These are phyloP conservation scores for grape (Vitis vinifera) DNA, from an alignment of 164 flowering plant species.

Conservation along the genomic window ASM3070453v1 NC_081821.1:3043001-3043500, in stretches of 20 bases:
- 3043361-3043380: no score
- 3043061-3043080: conserved; percentile 59
- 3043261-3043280: conserved; percentile 23
- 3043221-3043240: conserved; percentile 69
- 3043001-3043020: conserved; percentile 80
- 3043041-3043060: conserved; percentile 82
- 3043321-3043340: background rate
- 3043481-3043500: no score
- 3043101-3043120: conserved; percentile 72
- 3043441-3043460: no score
- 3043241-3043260: conserved; percentile 50
- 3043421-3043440: no score
- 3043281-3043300: conserved; percentile 25
- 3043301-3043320: background rate
- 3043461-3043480: no score
- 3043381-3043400: no score
- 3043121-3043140: background rate
- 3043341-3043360: background rate
- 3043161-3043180: conserved; percentile 4
- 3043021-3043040: conserved; percentile 86
- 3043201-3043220: background rate
- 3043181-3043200: no score
- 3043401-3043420: no score
- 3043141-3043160: background rate
- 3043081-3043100: conserved; percentile 52